Base-by-base conservation (phyloP, 768 basidiomycete genomes). In the Boletus huronensis region DNA sequence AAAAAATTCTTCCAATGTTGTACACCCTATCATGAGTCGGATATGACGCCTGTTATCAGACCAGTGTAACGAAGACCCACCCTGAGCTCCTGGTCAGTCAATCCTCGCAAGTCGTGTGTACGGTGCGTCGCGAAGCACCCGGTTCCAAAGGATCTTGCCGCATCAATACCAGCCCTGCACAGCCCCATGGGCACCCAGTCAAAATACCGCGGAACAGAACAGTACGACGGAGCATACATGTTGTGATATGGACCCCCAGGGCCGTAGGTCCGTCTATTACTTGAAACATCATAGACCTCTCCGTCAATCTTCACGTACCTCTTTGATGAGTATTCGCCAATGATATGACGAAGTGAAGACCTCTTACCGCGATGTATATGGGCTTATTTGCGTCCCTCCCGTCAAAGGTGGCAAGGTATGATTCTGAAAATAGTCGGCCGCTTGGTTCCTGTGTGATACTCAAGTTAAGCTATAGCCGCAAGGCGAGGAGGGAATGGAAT, bases 1-100 rank as follows among this genome's bases (percentile, higher is more conserved):
- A 94, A 98, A 76, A 95, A 98, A 28, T 80, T 77, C 73, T 93
- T 95, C 95, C 95, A 98, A 60, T 94, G 85, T 44, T 81, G 70
- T 19, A 97, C 74, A 56, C 89, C 75, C 92, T 96, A 52, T 48
- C 40, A 39, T 34, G 39, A 32, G 19, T 54, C 44, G 48, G 44
- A 25, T 5, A 39, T 35, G 26, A 36, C 39, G 10, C 35, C 34
- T 3, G 16, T 41, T 10, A 26, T 31, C 21, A 36, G 19, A 51
- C 45, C n/a, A 39, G 53, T 48, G 25, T 11, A 21, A 48, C 5
- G 32, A 17, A 39, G 50, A 74, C 83, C 63, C 68, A 90, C 95
- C 67, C 77, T 70, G 57, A 88, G 69, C 72, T 98, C 91, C 55
- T 74, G 70, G 48, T 87, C 83, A 34, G 77, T 78, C 61, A 98